Percentiles rank a stretch among this genome's conserved stretches.
Evolutionary conservation across 805 yeast species (phyloP).

Genomic region (Pichia kluyveri): DNA sequence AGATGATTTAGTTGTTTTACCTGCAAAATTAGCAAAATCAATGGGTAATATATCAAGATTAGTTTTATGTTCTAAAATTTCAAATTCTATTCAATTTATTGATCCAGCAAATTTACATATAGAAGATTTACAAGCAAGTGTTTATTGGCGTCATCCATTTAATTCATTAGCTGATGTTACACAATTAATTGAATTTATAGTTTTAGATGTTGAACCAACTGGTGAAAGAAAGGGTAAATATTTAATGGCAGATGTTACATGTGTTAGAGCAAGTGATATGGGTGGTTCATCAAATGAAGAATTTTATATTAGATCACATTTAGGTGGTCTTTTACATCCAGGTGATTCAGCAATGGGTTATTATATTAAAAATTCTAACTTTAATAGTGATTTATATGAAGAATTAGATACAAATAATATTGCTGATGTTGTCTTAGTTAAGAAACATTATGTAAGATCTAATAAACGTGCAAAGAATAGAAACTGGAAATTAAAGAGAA

Average conservation of each 20-base stretch:
- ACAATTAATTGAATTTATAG: conserved; percentile 77
- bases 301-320: conserved; percentile 79
- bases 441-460: conserved; percentile 81
- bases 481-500: conserved; percentile 89
- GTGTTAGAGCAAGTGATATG: conserved; percentile 83
- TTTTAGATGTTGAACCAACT: conserved; percentile 89
- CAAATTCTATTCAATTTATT: conserved; percentile 76
- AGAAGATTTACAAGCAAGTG: conserved; percentile 61
- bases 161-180: conserved; percentile 64
- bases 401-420: conserved; percentile 48
- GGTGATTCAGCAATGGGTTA: conserved; percentile 96
- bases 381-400: conserved; percentile 83
- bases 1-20: conserved; percentile 90
- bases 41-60: conserved; percentile 77
- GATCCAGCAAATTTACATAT: conserved; percentile 77
- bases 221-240: conserved; percentile 69
- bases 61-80: conserved; percentile 75
- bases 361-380: conserved; percentile 74
- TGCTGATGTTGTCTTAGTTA: conserved; percentile 82
- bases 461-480: conserved; percentile 67
- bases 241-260: conserved; percentile 82
- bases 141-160: conserved; percentile 81
- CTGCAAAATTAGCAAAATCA: conserved; percentile 74
- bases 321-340: conserved; percentile 91
- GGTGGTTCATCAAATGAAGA: conserved; percentile 72